Base-by-base conservation (phyloP, 2,329 filamentous ascomycete genomes). In the Stromatinia cepivora region DNA sequence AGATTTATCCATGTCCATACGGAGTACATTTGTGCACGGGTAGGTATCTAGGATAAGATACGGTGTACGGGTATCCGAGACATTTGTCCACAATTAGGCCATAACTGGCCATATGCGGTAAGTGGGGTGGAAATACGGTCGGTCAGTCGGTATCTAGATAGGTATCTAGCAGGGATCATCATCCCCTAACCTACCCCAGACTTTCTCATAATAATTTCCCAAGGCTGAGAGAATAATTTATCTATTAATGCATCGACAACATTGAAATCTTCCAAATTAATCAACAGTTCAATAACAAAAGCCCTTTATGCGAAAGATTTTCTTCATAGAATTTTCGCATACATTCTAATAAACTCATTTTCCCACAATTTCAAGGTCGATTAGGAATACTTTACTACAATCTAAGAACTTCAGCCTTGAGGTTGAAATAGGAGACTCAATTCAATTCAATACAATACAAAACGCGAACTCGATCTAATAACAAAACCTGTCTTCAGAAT, bases 351-450 rank as follows among this genome's bases (percentile, higher is more conserved):
- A 36, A 36, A 25, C 50, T 34, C 22, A 36, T 34, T 17, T 36
- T 46, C 22, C 9, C 11, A 42, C 4, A 36, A 22, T 42, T 61
- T 46, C 25, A 31, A 46, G 17, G 42, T 45, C 15, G 31, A 63
- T 13, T 11, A 52, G 46, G 15, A 52, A 17, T 22, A 50, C 1
- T 39, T 34, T 11, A 52, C 45, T 20, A 61, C 45, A 28, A 52
- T 39, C 34, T 31, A 52, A 15, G 11, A 59, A 15, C n/a, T 59
- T 67, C 65, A 67, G 54, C 65, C 65, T 67, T 34, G 65, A 53
- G 48, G 65, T 61, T 59, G 22, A 52, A 67, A 62, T 57, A 59
- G 53, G 64, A 36, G 36, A 39, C 53, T 59, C 28, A 36, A 36
- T 58, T 58, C 28, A 28, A 39, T 59, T 28, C 53, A 52, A 52